phyloP scores from a whole-genome alignment of 2,329 filamentous ascomycete species.

The Cercospora sojina region DNA sequence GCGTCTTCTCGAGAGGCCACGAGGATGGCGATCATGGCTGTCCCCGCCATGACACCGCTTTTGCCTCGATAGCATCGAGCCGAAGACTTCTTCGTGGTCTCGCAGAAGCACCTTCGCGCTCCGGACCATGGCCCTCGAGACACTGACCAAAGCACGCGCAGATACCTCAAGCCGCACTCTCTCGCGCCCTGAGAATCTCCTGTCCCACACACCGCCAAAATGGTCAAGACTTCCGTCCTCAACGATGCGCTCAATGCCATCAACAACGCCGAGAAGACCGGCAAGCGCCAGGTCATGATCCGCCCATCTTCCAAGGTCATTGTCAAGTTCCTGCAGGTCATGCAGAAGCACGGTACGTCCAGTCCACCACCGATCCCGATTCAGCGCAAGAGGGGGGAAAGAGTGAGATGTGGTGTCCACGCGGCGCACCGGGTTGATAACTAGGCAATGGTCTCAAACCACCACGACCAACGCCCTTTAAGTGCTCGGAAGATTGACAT shows the following conservation, averaged over 20 bases:
- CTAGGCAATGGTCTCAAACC: conserved; percentile 87
- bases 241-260: conserved; percentile 84
- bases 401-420: not conserved
- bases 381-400: conserved; percentile 27
- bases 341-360: conserved; percentile 98
- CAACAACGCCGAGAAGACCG: conserved; percentile 99
- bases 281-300: conserved; percentile 99
- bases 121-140: conserved; percentile 58
- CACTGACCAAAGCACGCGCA: conserved; percentile 52
- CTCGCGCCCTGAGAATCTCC: conserved; percentile 76
- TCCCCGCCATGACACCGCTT: conserved; percentile 46
- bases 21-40: conserved; percentile 46
- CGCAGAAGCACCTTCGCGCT: conserved; percentile 63
- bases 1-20: conserved; percentile 54
- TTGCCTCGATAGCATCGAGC: conserved; percentile 54
- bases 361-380: conserved; percentile 12
- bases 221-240: conserved; percentile 99
- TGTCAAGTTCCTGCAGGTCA: conserved; percentile 97
- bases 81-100: conserved; percentile 64
- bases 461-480: conserved; percentile 98
- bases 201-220: conserved; percentile 66
- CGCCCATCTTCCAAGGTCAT: conserved; percentile 99
- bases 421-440: conserved; percentile 87
- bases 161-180: conserved; percentile 60
- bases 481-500: conserved; percentile 93